phyloP scores from a whole-genome alignment of 495 filamentous ascomycete species.

The Staphylotrichum tortipilum region DNA sequence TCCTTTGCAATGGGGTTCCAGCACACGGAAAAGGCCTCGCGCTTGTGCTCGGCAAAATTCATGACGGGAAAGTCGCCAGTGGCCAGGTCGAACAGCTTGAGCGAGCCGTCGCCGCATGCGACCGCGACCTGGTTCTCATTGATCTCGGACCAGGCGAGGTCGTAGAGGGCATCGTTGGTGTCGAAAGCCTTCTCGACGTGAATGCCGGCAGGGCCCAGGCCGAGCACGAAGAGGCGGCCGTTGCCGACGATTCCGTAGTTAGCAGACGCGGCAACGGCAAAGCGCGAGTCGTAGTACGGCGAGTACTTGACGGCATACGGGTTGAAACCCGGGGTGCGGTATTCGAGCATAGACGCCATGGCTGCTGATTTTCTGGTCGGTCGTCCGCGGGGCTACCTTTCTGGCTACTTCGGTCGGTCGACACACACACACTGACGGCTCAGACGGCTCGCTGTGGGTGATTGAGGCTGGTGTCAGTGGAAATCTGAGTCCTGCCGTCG shows the following conservation, averaged over 20 bases:
- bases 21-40: slow-evolving; percentile 81
- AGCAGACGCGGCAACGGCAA: slow-evolving; percentile 76
- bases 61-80: slow-evolving; percentile 73
- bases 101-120: slow-evolving; percentile 80
- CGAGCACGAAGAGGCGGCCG: slow-evolving; percentile 75
- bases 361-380: no score
- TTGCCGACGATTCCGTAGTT: slow-evolving; percentile 98
- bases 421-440: no score
- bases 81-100: slow-evolving; percentile 85
- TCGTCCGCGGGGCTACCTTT: no score
- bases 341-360: slow-evolving; percentile 72
- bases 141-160: slow-evolving; percentile 85
- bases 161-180: slow-evolving; percentile 93
- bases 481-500: no score
- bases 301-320: slow-evolving; percentile 95
- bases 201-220: slow-evolving; percentile 72
- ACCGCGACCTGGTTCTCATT: slow-evolving; percentile 89
- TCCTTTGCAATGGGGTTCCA: slow-evolving; percentile 93
- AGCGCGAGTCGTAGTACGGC: slow-evolving; percentile 88
- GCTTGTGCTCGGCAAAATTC: slow-evolving; percentile 82
- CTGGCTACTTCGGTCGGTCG: no score
- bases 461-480: no score
- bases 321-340: slow-evolving; percentile 85
- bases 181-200: slow-evolving; percentile 83
- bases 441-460: no score